Evolutionary conservation across 192 early-diverging fungal species (phyloP).

Genomic region (Coemansia sp.): DNA sequence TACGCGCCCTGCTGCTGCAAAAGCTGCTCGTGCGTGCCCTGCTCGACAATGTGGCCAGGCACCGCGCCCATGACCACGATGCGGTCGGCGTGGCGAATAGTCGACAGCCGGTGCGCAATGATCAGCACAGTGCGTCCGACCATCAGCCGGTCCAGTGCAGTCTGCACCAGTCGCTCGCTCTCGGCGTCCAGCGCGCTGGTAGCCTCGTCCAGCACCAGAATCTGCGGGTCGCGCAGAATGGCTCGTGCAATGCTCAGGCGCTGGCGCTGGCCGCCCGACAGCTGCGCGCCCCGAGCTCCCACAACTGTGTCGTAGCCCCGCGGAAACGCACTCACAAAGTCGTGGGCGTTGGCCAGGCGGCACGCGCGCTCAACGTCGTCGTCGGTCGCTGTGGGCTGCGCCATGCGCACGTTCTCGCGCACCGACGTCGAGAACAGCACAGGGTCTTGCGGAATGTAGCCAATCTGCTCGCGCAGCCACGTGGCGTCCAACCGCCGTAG

Average conservation of each 20-base stretch:
- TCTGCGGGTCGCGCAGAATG: constrained; percentile 61
- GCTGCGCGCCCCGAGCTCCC: constrained; percentile 55
- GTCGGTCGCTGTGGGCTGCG: constrained; percentile 60
- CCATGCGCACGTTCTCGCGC: constrained; percentile 72
- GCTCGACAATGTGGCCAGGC: constrained; percentile 55
- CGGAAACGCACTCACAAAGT: constrained; percentile 59
- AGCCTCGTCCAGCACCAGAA: constrained; percentile 81
- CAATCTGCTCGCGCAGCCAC: constrained; percentile 68
- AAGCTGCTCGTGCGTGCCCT: constrained; percentile 50
- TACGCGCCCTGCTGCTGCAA: constrained; percentile 46
- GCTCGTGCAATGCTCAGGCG: constrained; percentile 63
- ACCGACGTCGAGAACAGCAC: constrained; percentile 78
- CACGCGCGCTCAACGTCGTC: constrained; percentile 69
- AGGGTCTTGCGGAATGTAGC: constrained; percentile 76
- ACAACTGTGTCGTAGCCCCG: constrained; percentile 57
- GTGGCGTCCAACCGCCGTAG: constrained; percentile 60
- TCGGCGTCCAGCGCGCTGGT: constrained; percentile 73
- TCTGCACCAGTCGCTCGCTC: constrained; percentile 71
- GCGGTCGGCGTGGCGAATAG: constrained; percentile 73
- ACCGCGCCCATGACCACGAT: constrained; percentile 69
- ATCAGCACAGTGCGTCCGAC: constrained; percentile 78
- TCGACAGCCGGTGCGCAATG: constrained; percentile 81
- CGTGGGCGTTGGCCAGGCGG: constrained; percentile 71
- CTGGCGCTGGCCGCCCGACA: constrained; percentile 67
- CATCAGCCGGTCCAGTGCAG: constrained; percentile 69